Percentiles rank a stretch among this genome's conserved stretches.
phyloP scores from a whole-genome alignment of 805 yeast genomes.

The Saturnispora diversa region DNA sequence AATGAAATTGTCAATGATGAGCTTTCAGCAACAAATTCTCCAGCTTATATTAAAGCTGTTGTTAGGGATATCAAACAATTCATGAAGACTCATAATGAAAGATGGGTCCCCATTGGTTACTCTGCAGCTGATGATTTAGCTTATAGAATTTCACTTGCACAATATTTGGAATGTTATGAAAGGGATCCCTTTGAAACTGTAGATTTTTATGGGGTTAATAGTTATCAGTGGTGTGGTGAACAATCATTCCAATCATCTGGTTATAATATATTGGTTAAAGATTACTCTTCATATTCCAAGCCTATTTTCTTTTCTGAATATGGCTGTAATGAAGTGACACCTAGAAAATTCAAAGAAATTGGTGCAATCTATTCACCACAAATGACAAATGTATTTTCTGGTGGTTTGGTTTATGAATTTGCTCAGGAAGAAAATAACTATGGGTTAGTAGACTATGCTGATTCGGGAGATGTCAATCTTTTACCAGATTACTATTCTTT shows the following conservation, averaged over 20 bases:
- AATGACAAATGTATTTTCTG: slow-evolving; percentile 85
- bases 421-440: slow-evolving; percentile 71
- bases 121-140: slow-evolving; percentile 82
- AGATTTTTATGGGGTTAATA: slow-evolving; percentile 90
- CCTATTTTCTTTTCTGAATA: slow-evolving; percentile 82
- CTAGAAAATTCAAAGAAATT: slow-evolving; percentile 80
- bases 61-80: slow-evolving; percentile 79
- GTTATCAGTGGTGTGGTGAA: slow-evolving; percentile 90
- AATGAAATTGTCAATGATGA: slow-evolving; percentile 69
- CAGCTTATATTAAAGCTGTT: slow-evolving; percentile 71
- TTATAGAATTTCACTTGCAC: slow-evolving; percentile 67
- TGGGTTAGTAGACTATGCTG: slow-evolving; percentile 64
- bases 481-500: slow-evolving; percentile 38
- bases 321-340: slow-evolving; percentile 65
- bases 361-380: slow-evolving; percentile 61
- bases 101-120: slow-evolving; percentile 75
- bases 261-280: slow-evolving; percentile 58
- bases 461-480: slow-evolving; percentile 36
- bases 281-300: slow-evolving; percentile 62
- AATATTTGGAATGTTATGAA: slow-evolving; percentile 69
- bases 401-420: slow-evolving; percentile 91
- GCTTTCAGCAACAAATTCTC: slow-evolving; percentile 45
- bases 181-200: slow-evolving; percentile 75
- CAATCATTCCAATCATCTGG: slow-evolving; percentile 68
- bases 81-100: slow-evolving; percentile 46